Percentiles rank a stretch among this genome's conserved stretches.
These are phyloP conservation scores for Wickerhamiella cacticola DNA, from an alignment of 805 yeast genomes.

Conservation along the genomic window DNA sequence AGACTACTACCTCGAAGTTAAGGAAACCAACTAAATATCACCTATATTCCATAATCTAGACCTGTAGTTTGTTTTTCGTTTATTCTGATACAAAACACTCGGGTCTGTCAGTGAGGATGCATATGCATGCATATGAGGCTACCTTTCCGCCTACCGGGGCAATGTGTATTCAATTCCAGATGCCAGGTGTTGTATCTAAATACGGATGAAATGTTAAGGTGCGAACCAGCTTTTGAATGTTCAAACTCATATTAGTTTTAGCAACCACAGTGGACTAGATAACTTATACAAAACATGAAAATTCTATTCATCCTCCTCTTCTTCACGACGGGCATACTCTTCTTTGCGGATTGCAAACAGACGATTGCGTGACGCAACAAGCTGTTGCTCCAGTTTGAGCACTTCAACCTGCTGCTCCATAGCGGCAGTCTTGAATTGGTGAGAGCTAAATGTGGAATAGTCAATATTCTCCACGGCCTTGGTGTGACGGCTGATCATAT, in stretches of 20 bases:
- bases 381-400: slow-evolving; percentile 63
- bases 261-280: background rate
- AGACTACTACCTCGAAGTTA: no score
- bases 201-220: no score
- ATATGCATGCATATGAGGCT: background rate
- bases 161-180: background rate
- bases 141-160: background rate
- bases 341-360: slow-evolving; percentile 74
- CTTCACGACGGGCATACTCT: slow-evolving; percentile 58
- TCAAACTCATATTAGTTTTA: background rate
- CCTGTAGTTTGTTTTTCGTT: no score
- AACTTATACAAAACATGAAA: background rate
- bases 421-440: slow-evolving; percentile 73
- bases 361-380: slow-evolving; percentile 61
- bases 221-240: no score
- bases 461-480: slow-evolving; percentile 39
- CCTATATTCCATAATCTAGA: no score
- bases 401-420: slow-evolving; percentile 93
- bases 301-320: slow-evolving; percentile 31
- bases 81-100: no score
- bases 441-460: slow-evolving; percentile 53
- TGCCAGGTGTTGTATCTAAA: no score
- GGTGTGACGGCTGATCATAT: slow-evolving; percentile 35
- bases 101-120: background rate
- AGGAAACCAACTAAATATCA: no score